Conservation (phyloP, 192 early-diverging fungal species). For the Helicostylum pulchrum region DNA sequence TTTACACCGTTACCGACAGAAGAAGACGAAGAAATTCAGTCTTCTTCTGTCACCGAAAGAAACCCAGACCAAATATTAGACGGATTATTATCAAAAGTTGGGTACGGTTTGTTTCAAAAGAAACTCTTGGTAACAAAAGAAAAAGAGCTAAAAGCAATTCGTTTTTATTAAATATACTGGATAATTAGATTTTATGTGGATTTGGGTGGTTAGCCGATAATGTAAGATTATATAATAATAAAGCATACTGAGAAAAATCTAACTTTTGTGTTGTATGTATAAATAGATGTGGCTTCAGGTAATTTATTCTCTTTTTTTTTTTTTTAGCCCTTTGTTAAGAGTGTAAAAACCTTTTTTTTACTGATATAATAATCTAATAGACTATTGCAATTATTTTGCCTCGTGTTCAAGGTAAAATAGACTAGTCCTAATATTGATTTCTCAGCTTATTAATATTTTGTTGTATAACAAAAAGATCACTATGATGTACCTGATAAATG, state of each 20-base stretch:
- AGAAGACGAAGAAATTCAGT: not conserved
- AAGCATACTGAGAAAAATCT: not conserved
- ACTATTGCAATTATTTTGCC: slow-evolving; percentile 72
- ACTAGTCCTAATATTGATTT: not conserved
- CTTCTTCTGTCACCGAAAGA: not conserved
- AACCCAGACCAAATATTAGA: slow-evolving; percentile 45
- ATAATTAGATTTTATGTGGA: slow-evolving; percentile 62
- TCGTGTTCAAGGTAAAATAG: slow-evolving; percentile 58
- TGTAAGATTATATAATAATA: slow-evolving; percentile 47
- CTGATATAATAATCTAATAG: slow-evolving; percentile 32
- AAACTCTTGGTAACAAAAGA: slow-evolving; percentile 44
- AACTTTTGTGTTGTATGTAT: slow-evolving; percentile 8
- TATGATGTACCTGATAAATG: slow-evolving; percentile 61
- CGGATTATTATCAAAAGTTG: slow-evolving; percentile 62
- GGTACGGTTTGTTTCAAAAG: slow-evolving; percentile 71
- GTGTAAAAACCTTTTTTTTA: not conserved
- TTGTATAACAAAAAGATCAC: slow-evolving; percentile 47
- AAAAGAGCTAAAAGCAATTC: not conserved
- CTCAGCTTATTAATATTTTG: not conserved
- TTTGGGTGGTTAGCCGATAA: slow-evolving; percentile 89
- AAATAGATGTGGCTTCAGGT: slow-evolving; percentile 62
- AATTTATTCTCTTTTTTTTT: slow-evolving; percentile 4
- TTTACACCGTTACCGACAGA: slow-evolving; percentile 7
- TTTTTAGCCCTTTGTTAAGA: slow-evolving; percentile 8
- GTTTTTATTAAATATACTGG: no score